A percentile compares a stretch with the other conserved stretches of the same genome.
Evolutionary conservation across 1,284 basidiomycete genomes (phyloP).

Genomic region (Ganoderma leucocontextum): DNA sequence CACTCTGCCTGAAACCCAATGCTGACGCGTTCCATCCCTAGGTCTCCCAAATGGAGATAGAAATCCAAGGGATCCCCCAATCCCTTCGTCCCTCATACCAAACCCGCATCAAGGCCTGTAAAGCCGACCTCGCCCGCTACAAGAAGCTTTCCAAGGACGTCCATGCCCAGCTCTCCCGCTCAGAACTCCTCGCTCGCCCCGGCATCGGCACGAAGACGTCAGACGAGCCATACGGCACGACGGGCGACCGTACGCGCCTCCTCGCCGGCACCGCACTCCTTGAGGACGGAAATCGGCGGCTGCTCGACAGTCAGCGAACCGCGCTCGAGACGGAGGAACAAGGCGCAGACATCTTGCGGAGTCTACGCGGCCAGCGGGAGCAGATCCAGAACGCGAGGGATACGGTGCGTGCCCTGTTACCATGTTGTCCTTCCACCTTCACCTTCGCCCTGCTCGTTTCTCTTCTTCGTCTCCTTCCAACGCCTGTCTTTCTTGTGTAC

Average conservation of each 20-base stretch:
- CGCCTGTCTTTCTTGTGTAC: not conserved
- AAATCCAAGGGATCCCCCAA: slow-evolving; percentile 95
- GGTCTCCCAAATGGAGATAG: slow-evolving; percentile 99
- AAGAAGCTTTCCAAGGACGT: slow-evolving; percentile 82
- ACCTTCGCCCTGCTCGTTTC: not conserved
- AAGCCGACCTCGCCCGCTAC: slow-evolving; percentile 74
- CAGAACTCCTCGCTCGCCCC: slow-evolving; percentile 62
- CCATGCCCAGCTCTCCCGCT: slow-evolving; percentile 64
- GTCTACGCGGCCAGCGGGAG: slow-evolving; percentile 89
- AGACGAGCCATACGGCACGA: slow-evolving; percentile 80
- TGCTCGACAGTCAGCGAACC: slow-evolving; percentile 92
- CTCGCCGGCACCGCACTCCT: slow-evolving; percentile 79
- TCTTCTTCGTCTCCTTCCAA: not conserved
- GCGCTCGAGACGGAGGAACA: slow-evolving; percentile 97
- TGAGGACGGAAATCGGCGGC: slow-evolving; percentile 80
- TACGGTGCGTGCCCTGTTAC: slow-evolving; percentile 58
- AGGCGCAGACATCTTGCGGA: slow-evolving; percentile 91
- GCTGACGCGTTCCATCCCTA: slow-evolving; percentile 42
- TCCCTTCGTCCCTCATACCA: slow-evolving; percentile 82
- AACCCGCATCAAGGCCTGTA: slow-evolving; percentile 75
- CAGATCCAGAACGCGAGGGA: slow-evolving; percentile 95
- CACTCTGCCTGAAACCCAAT: not conserved
- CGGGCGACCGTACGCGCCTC: slow-evolving; percentile 79
- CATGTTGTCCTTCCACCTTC: not conserved
- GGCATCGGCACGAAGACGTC: slow-evolving; percentile 60